These are phyloP conservation scores for Aechmea fasciata DNA, from an alignment of 176 grass and related monocot species.

Conservation along the genomic window DNA sequence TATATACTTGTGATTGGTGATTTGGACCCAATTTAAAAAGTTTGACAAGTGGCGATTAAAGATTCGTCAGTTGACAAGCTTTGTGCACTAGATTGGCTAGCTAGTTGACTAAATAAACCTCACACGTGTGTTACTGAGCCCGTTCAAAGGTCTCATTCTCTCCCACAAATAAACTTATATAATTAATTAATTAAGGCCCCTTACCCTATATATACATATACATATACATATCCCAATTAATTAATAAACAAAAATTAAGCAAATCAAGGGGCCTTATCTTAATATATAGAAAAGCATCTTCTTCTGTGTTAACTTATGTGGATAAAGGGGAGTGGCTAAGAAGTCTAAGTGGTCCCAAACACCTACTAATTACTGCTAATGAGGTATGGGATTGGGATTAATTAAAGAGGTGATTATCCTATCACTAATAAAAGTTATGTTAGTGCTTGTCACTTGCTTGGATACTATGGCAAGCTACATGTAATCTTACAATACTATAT, in stretches of 20 bases:
- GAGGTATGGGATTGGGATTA: not conserved
- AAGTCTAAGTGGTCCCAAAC: not conserved
- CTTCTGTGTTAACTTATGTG: not conserved
- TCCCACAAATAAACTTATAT: not conserved
- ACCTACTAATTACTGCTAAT: not conserved
- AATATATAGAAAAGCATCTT: not conserved
- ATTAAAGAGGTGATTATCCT: conserved; percentile 20
- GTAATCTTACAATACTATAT: not conserved
- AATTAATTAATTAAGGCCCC: not conserved
- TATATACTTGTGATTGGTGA: no score
- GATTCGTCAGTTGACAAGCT: not conserved
- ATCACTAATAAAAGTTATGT: conserved; percentile 12
- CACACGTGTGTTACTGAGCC: not conserved
- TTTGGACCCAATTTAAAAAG: no score
- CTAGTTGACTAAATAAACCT: not conserved
- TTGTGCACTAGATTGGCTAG: not conserved
- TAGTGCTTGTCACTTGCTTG: conserved; percentile 8
- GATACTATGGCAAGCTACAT: conserved; percentile 1
- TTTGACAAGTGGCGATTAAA: no score
- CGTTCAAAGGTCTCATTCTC: not conserved
- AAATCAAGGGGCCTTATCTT: not conserved
- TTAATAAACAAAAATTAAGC: no score
- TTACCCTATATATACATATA: not conserved
- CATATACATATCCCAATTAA: no score
- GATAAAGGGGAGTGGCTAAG: not conserved